Conservation (phyloP, 441 rosid species). For the Gossypium laxum region DNA sequence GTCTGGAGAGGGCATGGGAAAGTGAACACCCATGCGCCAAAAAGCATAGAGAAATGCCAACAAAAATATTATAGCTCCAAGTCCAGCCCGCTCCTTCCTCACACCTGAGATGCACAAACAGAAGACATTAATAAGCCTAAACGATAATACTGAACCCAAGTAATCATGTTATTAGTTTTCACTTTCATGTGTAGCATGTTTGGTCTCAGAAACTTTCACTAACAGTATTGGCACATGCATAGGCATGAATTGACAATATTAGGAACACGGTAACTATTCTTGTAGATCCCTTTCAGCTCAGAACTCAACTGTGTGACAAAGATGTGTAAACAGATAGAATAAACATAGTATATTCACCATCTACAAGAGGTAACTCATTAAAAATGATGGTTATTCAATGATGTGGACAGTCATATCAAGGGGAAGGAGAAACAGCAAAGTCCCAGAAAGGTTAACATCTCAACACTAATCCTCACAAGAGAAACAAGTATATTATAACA, state of each 20-base stretch:
- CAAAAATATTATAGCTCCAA: slow-evolving; percentile 82
- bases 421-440: background rate
- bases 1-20: slow-evolving; percentile 93
- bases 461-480: background rate
- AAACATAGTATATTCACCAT: background rate
- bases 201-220: background rate
- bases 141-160: background rate
- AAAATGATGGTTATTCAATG: background rate
- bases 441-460: background rate
- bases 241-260: background rate
- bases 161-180: background rate
- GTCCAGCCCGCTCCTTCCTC: slow-evolving; percentile 83
- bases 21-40: slow-evolving; percentile 99
- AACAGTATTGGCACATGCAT: background rate
- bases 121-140: background rate
- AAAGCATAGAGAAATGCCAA: slow-evolving; percentile 85
- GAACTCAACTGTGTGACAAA: background rate
- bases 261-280: background rate
- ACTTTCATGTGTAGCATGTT: background rate
- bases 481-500: background rate
- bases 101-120: slow-evolving; percentile 43
- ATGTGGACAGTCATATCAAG: background rate
- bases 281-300: background rate
- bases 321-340: background rate
- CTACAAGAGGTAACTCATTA: background rate